Percentiles rank a stretch among this genome's conserved stretches.
Conservation (phyloP, 176 grass and related monocot species). For the Oryza australiensis region DNA sequence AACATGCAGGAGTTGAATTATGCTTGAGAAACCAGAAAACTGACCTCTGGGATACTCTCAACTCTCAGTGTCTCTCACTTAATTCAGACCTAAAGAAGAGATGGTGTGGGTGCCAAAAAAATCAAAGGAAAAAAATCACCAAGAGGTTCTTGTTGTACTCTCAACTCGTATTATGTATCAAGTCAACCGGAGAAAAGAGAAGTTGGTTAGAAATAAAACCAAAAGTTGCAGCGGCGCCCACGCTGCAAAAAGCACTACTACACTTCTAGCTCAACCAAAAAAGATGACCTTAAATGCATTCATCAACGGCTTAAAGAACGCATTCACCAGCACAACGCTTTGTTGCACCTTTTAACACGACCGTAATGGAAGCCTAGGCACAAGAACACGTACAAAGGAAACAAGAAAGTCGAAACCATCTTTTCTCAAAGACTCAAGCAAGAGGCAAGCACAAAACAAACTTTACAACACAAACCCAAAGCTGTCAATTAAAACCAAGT, state of each 20-base stretch:
- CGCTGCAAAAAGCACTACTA: slow-evolving; percentile 29
- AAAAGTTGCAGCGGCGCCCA: slow-evolving; percentile 29
- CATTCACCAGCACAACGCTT: slow-evolving; percentile 27
- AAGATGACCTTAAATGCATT: slow-evolving; percentile 43
- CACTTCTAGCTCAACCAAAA: slow-evolving; percentile 26
- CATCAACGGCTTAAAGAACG: slow-evolving; percentile 44
- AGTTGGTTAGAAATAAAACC: slow-evolving; percentile 11
- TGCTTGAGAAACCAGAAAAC: slow-evolving; percentile 2
- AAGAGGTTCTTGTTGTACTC: slow-evolving; percentile 3
- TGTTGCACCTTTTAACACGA: slow-evolving; percentile 40
- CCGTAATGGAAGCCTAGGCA: slow-evolving; percentile 25
- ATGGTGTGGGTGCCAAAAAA: not conserved
- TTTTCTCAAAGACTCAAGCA: slow-evolving; percentile 20
- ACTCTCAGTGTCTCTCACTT: not conserved
- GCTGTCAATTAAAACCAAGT: not conserved
- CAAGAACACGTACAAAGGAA: not conserved
- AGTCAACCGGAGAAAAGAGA: slow-evolving; percentile 13
- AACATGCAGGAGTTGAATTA: not conserved
- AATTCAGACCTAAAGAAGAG: not conserved
- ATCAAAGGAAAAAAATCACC: not conserved
- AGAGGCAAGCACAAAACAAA: slow-evolving; percentile 13
- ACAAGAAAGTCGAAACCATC: not conserved
- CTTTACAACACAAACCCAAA: slow-evolving; percentile 19
- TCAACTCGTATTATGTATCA: not conserved
- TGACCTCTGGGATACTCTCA: not conserved